These are phyloP conservation scores for Pseudogymnoascus sp. DNA, from an alignment of 2,329 filamentous ascomycete genomes.

Conservation along the genomic window DNA sequence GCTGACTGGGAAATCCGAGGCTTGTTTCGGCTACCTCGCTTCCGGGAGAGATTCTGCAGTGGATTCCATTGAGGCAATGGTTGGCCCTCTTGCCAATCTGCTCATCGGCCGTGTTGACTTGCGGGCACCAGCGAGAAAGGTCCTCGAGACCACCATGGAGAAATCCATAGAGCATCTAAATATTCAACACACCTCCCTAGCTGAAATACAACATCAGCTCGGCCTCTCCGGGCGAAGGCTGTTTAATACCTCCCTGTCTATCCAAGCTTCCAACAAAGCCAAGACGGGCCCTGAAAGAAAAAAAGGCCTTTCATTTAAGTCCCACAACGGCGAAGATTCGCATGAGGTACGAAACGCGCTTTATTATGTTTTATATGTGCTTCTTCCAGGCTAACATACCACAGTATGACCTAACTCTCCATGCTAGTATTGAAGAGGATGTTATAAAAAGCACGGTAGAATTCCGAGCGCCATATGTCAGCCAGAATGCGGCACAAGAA, in stretches of 20 bases:
- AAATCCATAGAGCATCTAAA: conserved; percentile 25
- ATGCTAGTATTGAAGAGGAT: neutral
- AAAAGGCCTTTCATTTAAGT: neutral
- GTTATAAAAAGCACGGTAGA: neutral
- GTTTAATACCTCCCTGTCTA: conserved; percentile 22
- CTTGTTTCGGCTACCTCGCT: conserved; percentile 34
- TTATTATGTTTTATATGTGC: neutral
- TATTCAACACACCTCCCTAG: conserved; percentile 34
- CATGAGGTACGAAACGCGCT: neutral
- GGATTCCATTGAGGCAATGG: conserved; percentile 36
- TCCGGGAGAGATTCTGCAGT: conserved; percentile 38
- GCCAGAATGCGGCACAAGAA: neutral
- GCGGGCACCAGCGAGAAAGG: neutral
- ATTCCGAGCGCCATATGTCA: neutral
- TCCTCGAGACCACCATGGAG: conserved; percentile 7
- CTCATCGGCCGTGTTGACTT: conserved; percentile 23
- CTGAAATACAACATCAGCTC: conserved; percentile 30
- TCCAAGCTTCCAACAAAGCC: conserved; percentile 1
- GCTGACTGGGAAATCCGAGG: conserved; percentile 25
- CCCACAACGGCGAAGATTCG: conserved; percentile 1
- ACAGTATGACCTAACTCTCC: conserved; percentile 8
- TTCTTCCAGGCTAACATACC: neutral
- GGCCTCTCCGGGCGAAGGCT: conserved; percentile 13
- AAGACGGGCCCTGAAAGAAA: neutral
- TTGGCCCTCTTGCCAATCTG: conserved; percentile 40